Evolutionary conservation across 176 grass and related monocot genomes (phyloP).

Genomic region (Aegilops umbellulata): DNA sequence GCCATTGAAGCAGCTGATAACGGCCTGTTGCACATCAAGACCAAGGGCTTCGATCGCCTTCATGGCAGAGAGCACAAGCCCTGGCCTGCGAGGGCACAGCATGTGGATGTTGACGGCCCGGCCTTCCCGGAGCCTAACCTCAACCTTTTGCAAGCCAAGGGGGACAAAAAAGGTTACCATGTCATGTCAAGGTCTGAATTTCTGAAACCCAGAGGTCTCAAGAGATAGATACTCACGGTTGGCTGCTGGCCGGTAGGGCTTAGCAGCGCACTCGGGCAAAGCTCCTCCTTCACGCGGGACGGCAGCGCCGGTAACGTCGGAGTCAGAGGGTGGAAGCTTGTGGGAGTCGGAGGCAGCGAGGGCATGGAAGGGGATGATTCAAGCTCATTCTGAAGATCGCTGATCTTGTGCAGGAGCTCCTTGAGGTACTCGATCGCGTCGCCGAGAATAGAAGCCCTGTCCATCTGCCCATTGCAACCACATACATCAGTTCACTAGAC

Average conservation of each 20-base stretch:
- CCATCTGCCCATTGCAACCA: constrained; percentile 61
- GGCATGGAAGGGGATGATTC: constrained; percentile 65
- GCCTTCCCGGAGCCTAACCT: constrained; percentile 90
- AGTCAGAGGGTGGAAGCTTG: constrained; percentile 88
- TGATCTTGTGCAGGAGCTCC: constrained; percentile 94
- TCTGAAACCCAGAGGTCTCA: neutral
- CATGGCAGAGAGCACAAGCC: constrained; percentile 81
- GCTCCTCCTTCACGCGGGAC: constrained; percentile 68
- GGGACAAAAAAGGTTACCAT: neutral
- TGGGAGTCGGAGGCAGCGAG: constrained; percentile 65
- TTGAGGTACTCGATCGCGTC: constrained; percentile 97
- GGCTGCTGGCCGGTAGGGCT: constrained; percentile 53
- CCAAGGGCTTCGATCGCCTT: constrained; percentile 81
- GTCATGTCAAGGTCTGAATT: neutral
- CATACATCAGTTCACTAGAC: constrained; percentile 24
- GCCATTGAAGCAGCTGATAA: constrained; percentile 95
- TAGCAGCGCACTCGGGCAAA: constrained; percentile 58
- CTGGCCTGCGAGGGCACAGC: constrained; percentile 83
- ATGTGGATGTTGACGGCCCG: constrained; percentile 89
- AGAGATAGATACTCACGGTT: neutral
- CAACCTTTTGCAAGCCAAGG: constrained; percentile 55
- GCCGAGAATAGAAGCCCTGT: constrained; percentile 93
- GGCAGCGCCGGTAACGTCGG: constrained; percentile 77
- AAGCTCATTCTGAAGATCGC: constrained; percentile 85
- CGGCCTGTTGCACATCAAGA: constrained; percentile 94